Percentiles rank a stretch among this genome's conserved stretches.
phyloP scores from a whole-genome alignment of 2,329 filamentous ascomycete species.

The Ilyonectria robusta region DNA sequence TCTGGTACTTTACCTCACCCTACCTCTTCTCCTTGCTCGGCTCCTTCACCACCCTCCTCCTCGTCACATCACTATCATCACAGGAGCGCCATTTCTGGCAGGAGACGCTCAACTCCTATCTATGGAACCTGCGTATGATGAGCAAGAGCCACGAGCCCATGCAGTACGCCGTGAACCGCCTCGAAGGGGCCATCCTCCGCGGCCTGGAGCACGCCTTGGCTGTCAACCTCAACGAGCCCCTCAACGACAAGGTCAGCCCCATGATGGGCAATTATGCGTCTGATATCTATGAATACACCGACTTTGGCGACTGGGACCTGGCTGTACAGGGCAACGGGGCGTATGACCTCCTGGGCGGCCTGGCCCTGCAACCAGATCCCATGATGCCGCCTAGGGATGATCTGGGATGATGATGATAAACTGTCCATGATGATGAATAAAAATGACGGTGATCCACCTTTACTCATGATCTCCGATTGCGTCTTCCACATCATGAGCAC shows the following conservation, averaged over 20 bases:
- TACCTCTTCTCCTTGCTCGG: constrained; percentile 57
- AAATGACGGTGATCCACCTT: constrained; percentile 9
- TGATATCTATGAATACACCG: constrained; percentile 51
- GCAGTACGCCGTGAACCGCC: constrained; percentile 54
- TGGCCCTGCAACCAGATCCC: constrained; percentile 43
- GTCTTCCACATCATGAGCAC: constrained; percentile 36
- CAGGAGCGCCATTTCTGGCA: constrained; percentile 52
- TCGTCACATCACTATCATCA: constrained; percentile 51
- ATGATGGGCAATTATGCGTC: constrained; percentile 45
- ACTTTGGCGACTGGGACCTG: constrained; percentile 54
- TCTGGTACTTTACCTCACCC: constrained; percentile 57
- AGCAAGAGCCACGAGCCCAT: constrained; percentile 55
- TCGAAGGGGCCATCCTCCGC: constrained; percentile 56
- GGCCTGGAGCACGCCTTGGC: constrained; percentile 55
- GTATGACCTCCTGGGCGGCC: constrained; percentile 49
- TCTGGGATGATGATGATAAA: constrained; percentile 33
- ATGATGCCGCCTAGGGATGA: constrained; percentile 44
- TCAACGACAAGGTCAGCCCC: constrained; percentile 49
- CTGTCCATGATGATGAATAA: neutral
- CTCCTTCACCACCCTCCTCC: constrained; percentile 56
- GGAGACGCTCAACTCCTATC: constrained; percentile 52
- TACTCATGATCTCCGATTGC: constrained; percentile 40
- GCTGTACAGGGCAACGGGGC: constrained; percentile 45
- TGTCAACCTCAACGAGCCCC: constrained; percentile 52
- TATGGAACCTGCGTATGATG: constrained; percentile 53